These are phyloP conservation scores for Scytalidium lignicola DNA, from an alignment of 2,329 filamentous ascomycete species.

Conservation along the genomic window DNA sequence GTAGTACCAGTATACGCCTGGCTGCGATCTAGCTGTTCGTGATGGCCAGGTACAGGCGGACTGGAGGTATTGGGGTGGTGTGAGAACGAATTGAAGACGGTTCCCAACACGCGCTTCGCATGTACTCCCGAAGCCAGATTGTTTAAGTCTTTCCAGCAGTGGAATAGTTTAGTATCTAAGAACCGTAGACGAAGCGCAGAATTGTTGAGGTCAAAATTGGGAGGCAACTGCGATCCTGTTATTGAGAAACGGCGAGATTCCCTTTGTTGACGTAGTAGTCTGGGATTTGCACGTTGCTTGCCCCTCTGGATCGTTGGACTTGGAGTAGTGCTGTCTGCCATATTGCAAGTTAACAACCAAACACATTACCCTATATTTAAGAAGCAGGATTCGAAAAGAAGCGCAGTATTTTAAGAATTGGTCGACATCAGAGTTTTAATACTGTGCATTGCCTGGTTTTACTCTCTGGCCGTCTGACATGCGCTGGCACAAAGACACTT, in stretches of 20 bases:
- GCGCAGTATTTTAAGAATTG: background rate
- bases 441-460: too few species aligned
- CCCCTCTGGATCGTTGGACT: background rate
- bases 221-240: background rate
- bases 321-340: conserved; percentile 17
- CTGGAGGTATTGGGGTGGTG: conserved; percentile 7
- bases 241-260: background rate
- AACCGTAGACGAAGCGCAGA: background rate
- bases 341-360: conserved; percentile 19
- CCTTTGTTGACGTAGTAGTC: background rate
- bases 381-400: background rate
- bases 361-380: background rate
- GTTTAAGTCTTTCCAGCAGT: conserved; percentile 13
- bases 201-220: background rate
- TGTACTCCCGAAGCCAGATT: conserved; percentile 42
- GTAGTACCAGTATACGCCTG: background rate
- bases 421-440: background rate
- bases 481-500: too few species aligned
- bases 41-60: background rate
- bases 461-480: too few species aligned
- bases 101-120: conserved; percentile 28
- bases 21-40: background rate
- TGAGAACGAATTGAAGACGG: conserved; percentile 23
- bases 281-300: background rate
- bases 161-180: conserved; percentile 8